A percentile compares a stretch with the other conserved stretches of the same genome.
These are phyloP conservation scores for Linum trigynum DNA, from an alignment of 345 rosid species.

Conservation along the genomic window DNA sequence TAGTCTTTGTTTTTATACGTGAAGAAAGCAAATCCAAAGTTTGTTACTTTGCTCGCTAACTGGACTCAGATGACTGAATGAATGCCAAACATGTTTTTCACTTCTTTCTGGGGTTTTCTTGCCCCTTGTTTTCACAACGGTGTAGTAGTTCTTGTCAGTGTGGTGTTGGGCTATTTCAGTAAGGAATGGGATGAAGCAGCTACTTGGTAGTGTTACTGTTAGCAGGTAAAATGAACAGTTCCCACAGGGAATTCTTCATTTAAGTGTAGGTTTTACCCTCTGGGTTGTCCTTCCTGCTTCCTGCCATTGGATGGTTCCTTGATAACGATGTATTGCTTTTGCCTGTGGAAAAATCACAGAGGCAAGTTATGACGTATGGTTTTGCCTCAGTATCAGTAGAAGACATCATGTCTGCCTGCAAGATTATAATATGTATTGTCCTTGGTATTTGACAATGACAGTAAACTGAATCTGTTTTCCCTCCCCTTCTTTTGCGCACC, in stretches of 20 bases:
- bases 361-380: background rate
- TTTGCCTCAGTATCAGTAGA: background rate
- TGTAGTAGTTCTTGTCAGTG: background rate
- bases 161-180: no score
- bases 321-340: background rate
- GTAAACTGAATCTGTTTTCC: background rate
- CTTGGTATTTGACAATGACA: background rate
- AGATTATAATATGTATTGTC: background rate
- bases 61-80: background rate
- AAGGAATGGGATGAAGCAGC: background rate
- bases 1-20: constrained; percentile 24
- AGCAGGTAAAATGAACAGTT: background rate
- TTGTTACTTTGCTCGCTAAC: no score
- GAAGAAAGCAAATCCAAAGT: constrained; percentile 5
- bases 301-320: background rate
- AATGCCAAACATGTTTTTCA: no score
- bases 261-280: background rate
- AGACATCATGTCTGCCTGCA: background rate
- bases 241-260: background rate
- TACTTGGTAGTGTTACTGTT: background rate
- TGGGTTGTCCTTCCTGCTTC: background rate
- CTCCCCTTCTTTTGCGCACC: background rate
- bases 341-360: background rate
- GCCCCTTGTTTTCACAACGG: background rate
- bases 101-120: no score